phyloP scores from a whole-genome alignment of 306 rosid genomes.

The Trifolium dubium region DNA sequence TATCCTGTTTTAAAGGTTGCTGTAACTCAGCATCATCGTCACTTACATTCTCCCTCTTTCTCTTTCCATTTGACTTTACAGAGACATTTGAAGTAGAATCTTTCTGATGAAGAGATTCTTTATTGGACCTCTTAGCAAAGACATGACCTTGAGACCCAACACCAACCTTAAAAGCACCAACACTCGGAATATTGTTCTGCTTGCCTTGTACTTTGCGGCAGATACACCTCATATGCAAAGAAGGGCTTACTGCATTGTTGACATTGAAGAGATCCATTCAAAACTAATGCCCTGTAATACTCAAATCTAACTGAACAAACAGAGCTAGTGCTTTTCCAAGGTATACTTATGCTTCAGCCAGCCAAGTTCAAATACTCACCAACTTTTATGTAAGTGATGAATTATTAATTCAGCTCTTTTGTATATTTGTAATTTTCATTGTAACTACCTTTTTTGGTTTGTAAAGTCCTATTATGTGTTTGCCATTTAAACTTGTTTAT shows the following conservation, averaged over 20 bases:
- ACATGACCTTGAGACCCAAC: slow-evolving; percentile 49
- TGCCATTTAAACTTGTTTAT: too few species aligned
- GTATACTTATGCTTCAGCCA: too few species aligned
- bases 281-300: slow-evolving; percentile 56
- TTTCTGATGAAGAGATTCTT: slow-evolving; percentile 40
- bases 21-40: slow-evolving; percentile 50
- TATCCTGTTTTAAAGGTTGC: slow-evolving; percentile 47
- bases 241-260: slow-evolving; percentile 65
- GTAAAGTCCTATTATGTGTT: too few species aligned
- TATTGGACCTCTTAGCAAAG: slow-evolving; percentile 40
- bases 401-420: too few species aligned
- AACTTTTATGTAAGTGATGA: too few species aligned
- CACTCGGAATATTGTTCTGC: slow-evolving; percentile 46
- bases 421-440: too few species aligned
- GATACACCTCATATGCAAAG: slow-evolving; percentile 63
- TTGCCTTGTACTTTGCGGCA: slow-evolving; percentile 46
- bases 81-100: slow-evolving; percentile 39
- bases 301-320: slow-evolving; percentile 67
- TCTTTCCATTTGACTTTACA: slow-evolving; percentile 57
- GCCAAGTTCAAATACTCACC: too few species aligned
- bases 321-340: slow-evolving; percentile 45
- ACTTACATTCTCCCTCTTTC: slow-evolving; percentile 70
- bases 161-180: slow-evolving; percentile 51
- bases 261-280: slow-evolving; percentile 72
- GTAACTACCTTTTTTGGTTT: too few species aligned